These are phyloP conservation scores for Russula ochroleuca DNA, from an alignment of 768 basidiomycete species.

Conservation along the genomic window DNA sequence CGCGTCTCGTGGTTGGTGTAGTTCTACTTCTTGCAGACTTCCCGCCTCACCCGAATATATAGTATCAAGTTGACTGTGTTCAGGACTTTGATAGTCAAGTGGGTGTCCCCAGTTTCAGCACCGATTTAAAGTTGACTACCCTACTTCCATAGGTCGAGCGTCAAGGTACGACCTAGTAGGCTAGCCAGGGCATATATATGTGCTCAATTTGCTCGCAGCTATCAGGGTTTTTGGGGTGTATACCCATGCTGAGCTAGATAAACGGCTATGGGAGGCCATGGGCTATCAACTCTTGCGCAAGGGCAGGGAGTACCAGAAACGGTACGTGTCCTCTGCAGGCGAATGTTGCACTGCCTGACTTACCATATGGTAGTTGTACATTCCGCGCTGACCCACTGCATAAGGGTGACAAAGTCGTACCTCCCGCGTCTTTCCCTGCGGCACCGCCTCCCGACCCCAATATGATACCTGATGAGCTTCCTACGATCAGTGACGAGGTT, in stretches of 20 bases:
- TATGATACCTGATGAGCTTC: slow-evolving; percentile 25
- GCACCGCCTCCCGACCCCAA: slow-evolving; percentile 30
- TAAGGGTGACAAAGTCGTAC: slow-evolving; percentile 42
- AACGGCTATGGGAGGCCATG: slow-evolving; percentile 45
- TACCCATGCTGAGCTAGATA: slow-evolving; percentile 45
- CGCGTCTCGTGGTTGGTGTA: slow-evolving; percentile 23
- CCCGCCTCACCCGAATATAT: slow-evolving; percentile 5
- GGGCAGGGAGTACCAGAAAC: slow-evolving; percentile 50
- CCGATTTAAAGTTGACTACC: neutral
- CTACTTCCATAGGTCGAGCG: slow-evolving; percentile 34
- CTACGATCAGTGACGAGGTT: slow-evolving; percentile 43
- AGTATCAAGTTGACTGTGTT: slow-evolving; percentile 32
- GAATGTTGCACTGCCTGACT: neutral
- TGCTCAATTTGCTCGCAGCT: slow-evolving; percentile 31
- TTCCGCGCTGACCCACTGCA: slow-evolving; percentile 38
- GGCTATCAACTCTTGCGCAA: slow-evolving; percentile 40
- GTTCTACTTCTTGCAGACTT: neutral
- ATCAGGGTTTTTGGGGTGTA: slow-evolving; percentile 50
- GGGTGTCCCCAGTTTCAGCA: neutral
- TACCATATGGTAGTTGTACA: slow-evolving; percentile 39
- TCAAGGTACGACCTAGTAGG: slow-evolving; percentile 34
- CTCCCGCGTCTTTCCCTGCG: slow-evolving; percentile 51
- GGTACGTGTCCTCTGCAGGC: slow-evolving; percentile 35
- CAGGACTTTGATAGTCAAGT: slow-evolving; percentile 25
- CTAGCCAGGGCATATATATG: neutral